phyloP scores from a whole-genome alignment of 192 early-diverging fungal genomes.

The Coemansia sp. region DNA sequence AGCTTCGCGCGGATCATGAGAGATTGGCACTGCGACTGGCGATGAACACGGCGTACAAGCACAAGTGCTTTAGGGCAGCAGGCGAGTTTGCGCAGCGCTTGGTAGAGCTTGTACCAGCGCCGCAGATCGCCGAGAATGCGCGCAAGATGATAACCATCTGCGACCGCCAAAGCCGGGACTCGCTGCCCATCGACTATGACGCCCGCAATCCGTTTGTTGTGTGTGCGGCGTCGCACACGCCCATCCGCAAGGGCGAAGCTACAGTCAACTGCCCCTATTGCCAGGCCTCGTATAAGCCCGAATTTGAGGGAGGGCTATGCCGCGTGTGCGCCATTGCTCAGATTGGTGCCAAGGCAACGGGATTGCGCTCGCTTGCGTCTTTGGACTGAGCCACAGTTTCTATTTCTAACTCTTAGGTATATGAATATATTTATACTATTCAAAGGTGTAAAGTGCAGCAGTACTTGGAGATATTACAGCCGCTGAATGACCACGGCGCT shows the following conservation, averaged over 20 bases:
- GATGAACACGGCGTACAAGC: conserved; percentile 80
- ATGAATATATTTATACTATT: neutral
- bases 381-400: conserved; percentile 3
- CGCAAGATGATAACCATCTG: conserved; percentile 74
- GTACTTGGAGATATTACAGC: conserved; percentile 17
- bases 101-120: conserved; percentile 85
- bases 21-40: conserved; percentile 87
- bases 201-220: conserved; percentile 94
- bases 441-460: neutral
- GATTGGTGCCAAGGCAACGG: conserved; percentile 76
- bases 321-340: conserved; percentile 83
- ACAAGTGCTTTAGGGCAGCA: conserved; percentile 82
- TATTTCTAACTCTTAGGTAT: neutral
- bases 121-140: conserved; percentile 75
- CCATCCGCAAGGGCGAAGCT: conserved; percentile 88
- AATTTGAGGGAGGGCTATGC: conserved; percentile 78
- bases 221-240: conserved; percentile 80
- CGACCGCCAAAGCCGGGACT: conserved; percentile 79
- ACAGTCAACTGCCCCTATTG: conserved; percentile 85
- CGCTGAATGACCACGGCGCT: conserved; percentile 68
- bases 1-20: conserved; percentile 85
- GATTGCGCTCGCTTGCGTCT: conserved; percentile 57
- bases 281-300: conserved; percentile 81
- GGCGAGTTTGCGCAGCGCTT: conserved; percentile 86
- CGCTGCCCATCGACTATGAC: conserved; percentile 85